Evolutionary conservation across 768 basidiomycete species (phyloP).

Genomic region (Trametes sanguinea): DNA sequence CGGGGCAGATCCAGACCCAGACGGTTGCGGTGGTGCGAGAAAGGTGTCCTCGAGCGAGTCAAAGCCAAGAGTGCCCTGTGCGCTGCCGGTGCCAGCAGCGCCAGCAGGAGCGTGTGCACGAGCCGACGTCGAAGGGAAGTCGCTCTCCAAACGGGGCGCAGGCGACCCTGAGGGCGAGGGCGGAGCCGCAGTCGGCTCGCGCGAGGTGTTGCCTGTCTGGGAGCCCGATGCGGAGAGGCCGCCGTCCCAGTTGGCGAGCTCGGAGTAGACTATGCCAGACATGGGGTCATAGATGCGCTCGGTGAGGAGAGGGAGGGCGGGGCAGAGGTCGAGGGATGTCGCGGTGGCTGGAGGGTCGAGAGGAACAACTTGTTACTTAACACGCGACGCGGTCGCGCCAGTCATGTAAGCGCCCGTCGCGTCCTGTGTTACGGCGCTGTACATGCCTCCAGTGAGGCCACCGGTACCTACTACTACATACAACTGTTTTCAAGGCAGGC

Average conservation of each 20-base stretch:
- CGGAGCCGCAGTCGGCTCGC: conserved; percentile 2
- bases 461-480: too few relatives aligned
- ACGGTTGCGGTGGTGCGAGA: neutral
- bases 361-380: too few relatives aligned
- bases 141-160: conserved; percentile 12
- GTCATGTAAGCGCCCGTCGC: too few relatives aligned
- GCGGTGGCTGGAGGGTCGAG: neutral
- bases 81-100: too few relatives aligned
- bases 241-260: conserved; percentile 27
- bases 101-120: neutral
- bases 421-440: too few relatives aligned
- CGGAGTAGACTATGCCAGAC: conserved; percentile 16
- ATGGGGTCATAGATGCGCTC: conserved; percentile 3
- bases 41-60: neutral
- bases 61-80: neutral
- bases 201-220: conserved; percentile 6
- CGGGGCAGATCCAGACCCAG: neutral
- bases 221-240: conserved; percentile 10
- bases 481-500: too few relatives aligned
- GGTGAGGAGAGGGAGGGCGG: neutral
- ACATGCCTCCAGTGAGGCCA: too few relatives aligned
- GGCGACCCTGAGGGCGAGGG: conserved; percentile 7
- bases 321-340: neutral
- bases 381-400: too few relatives aligned
- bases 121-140: neutral